phyloP scores from a whole-genome alignment of 2,329 filamentous ascomycete species.

The Aureobasidium sp. region DNA sequence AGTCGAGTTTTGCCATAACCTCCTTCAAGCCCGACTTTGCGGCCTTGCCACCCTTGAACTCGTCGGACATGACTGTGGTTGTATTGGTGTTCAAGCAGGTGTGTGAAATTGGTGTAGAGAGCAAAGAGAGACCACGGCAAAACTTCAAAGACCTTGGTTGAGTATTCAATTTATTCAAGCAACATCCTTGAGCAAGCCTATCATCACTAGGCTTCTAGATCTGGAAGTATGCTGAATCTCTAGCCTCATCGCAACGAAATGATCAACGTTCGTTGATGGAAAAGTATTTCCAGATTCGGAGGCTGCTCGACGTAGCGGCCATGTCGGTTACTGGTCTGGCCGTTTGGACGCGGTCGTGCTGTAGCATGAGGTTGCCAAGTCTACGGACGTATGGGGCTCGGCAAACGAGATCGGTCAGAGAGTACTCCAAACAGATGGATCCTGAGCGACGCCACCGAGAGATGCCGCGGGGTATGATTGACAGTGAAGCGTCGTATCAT shows the following conservation, averaged over 20 bases:
- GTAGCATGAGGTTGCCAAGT: not conserved
- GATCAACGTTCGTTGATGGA: not conserved
- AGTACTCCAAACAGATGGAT: not conserved
- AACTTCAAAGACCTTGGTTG: not conserved
- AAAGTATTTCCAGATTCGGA: not conserved
- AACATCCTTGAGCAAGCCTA: not conserved
- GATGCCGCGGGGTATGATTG: not conserved
- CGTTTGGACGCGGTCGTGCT: not conserved
- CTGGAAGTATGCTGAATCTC: not conserved
- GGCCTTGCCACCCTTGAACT: slow-evolving; percentile 3
- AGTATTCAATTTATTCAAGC: slow-evolving; percentile 6
- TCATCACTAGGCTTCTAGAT: not conserved
- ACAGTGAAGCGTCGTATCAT: not conserved
- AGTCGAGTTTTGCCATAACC: not conserved
- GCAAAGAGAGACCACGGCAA: not conserved
- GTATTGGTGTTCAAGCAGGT: not conserved
- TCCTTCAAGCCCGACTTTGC: not conserved
- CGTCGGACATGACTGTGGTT: not conserved
- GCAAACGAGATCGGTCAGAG: not conserved
- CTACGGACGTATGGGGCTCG: not conserved
- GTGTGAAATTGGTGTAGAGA: not conserved
- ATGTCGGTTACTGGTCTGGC: not conserved
- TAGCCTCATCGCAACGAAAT: slow-evolving; percentile 5
- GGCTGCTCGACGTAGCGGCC: not conserved
- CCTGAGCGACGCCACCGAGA: not conserved